These are phyloP conservation scores for Saccharum spontaneum DNA, from an alignment of 176 grass and related monocot species.

Conservation along the genomic window DNA sequence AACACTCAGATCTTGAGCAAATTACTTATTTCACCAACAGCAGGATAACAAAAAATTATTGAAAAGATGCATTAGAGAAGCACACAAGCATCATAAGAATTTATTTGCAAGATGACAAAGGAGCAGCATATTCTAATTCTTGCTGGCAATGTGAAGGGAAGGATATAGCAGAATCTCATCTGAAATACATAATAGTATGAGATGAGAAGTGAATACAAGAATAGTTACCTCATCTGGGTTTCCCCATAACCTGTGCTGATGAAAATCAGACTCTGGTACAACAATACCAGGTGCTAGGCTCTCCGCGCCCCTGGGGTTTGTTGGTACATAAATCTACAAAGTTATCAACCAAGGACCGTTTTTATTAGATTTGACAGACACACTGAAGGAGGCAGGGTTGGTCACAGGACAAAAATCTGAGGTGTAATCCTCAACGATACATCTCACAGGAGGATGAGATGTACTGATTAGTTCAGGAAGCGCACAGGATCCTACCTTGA, in stretches of 20 bases:
- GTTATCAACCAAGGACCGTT: background rate
- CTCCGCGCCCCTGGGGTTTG: slow-evolving; percentile 72
- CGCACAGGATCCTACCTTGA: slow-evolving; percentile 28
- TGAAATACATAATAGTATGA: slow-evolving; percentile 2
- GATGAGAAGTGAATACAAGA: background rate
- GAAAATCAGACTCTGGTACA: slow-evolving; percentile 65
- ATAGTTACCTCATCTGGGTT: slow-evolving; percentile 64
- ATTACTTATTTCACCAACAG: background rate
- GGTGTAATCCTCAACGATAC: background rate
- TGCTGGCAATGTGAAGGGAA: background rate
- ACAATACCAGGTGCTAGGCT: slow-evolving; percentile 69
- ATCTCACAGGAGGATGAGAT: too few relatives aligned
- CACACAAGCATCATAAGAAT: background rate
- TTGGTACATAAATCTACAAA: slow-evolving; percentile 57
- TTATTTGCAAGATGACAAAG: slow-evolving; percentile 6
- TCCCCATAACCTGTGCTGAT: slow-evolving; percentile 66
- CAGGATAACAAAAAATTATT: background rate
- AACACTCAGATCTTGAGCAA: background rate
- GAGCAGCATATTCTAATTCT: slow-evolving; percentile 4
- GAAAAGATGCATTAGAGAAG: background rate
- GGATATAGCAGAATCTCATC: background rate
- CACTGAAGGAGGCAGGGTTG: background rate
- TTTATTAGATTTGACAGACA: background rate
- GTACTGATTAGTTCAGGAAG: background rate
- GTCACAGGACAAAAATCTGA: background rate